Base-by-base conservation (phyloP, 371 early-diverging fungal genomes). In the Mucor circinelloides region DNA sequence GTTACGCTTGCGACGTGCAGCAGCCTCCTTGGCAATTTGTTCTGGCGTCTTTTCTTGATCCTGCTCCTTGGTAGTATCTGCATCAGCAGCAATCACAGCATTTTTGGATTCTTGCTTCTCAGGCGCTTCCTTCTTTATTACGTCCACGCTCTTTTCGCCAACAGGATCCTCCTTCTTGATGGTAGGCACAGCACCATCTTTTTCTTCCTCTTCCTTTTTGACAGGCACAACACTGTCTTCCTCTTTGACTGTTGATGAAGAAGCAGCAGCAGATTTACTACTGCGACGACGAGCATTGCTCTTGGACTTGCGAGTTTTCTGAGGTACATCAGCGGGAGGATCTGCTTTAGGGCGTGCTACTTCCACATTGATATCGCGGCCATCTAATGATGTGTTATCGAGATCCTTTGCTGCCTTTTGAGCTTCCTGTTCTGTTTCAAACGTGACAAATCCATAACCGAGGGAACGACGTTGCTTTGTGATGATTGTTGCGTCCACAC, bases 361-460 rank as follows among this genome's bases (percentile, higher is more conserved):
- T 85, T 97, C 94, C 46, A 97, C 95, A 75, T 93, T 95, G 81
- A 97, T 85, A 64, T 84, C 77, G 42, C 95, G 93, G 27, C 90
- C 95, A 63, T 85, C 92, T 57, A 97, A 75, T 68, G 90, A 90
- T 67, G 80, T 76, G 74, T 90, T 87, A 86, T 94, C 80, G 59
- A 92, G 74, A 52, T 85, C 71, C 31, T 81, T 76, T 46, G 91
- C 89, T 40, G 95, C 97, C 75, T 85, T 85, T 66, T 89, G 76
- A 58, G 91, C 92, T 46, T 92, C 91, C 36, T 77, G 91, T 40
- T 86, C 82, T 23, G 89, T 90, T 57, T 81, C 89, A 76, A 90
- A 97, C 44, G 94, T 85, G 21, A 97, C 92, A 75, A 97, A 97
- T n/a, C 96, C 98, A 79, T 91, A 97, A 50, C 95, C 96, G 63